Base-by-base conservation (phyloP, 257 asterid species). In the Solanum paucissectum region DNA sequence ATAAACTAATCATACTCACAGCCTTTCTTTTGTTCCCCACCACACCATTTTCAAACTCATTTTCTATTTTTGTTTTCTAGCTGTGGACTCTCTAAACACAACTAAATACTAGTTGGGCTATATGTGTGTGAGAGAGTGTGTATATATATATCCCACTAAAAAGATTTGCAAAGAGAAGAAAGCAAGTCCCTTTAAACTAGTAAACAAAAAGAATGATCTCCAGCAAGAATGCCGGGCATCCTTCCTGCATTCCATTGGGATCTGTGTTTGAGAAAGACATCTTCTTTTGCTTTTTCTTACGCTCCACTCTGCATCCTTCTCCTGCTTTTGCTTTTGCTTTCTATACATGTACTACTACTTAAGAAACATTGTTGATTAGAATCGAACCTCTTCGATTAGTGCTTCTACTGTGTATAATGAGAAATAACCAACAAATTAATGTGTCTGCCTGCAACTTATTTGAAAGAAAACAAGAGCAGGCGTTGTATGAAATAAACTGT, bases 211-310 rank as follows among this genome's bases (percentile, higher is more conserved):
- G 98, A 95, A 96, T 93, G 98, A 96, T 95, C 90, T 93, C 89
- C 97, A 93, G 94, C 95, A 89, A 93, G 94, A 91, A 93, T 93
- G 98, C 95, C 91, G 95, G 98, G 94, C 89, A 93, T 94, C 93
- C 88, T 89, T 94, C 89, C 95, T 88, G 96, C 94, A 93, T 93
- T 94, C 94, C 94, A 92, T 95, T 14, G 98, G 98, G 99, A 95
- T 97, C 98, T 86, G 99, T 92, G 99, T 91, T 88, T 76, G 95
- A 93, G 96, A 96, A 94, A 95, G 96, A 94, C 98, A 89, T 93
- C 92, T 92, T 95, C 96, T 96, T 93, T 95, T 93, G 90, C 95
- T 94, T 94, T 71, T 93, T 88, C 60, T 87, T 85, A 60, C 60
- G 79, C 62, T 64, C 89, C 72, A 46, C 79, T 29, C 84, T 73